Evolutionary conservation across 331 rosid genomes (phyloP), one percentile per base, ranked within the genome.

Genomic region (Rosa hybrid): DNA sequence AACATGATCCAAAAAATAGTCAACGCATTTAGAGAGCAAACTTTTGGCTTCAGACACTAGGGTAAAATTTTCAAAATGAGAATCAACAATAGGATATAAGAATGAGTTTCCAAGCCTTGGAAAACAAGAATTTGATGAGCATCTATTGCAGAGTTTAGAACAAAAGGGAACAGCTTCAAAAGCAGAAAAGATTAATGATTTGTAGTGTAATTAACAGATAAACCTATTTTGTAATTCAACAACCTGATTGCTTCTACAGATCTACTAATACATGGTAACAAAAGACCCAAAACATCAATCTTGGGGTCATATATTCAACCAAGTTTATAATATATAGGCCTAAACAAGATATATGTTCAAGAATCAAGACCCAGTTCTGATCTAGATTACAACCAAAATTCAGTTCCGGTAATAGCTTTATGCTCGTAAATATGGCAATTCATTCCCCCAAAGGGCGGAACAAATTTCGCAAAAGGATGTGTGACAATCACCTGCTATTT

Each of bases 401-500:
- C n/a, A 46, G 38, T 45, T 42, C 6, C n/a, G 2, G 7, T 18
- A 0, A 30, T 17, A 76, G 60, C 30, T 8, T 25, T 39, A 4
- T 16, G 79, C 11, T 14, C 71, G 12, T 4, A 76, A 42, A 44
- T 16, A 45, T 2, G 60, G 72, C 60, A 25, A 76, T 62, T 62
- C n/a, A 3, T 57, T 21, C 38, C 27, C 41, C 27, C 30, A 16
- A 41, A 10, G 20, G 17, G 46, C 7, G 5, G 27, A 60, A 45
- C 20, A 60, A 54, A 68, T 41, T 73, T 65, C 27, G 68, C 8
- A 18, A 64, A 17, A 21, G 14, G 54, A 4, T 13, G 25, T 8
- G 50, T 59, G 44, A 42, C 50, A 67, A 72, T 86, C 84, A 81
- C 77, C 83, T 85, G 57, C 74, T n/a, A 21, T 63, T 72, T 6